A percentile compares a stretch with the other conserved stretches of the same genome.
Evolutionary conservation across 768 basidiomycete species (phyloP).

Genomic region (Tricholoma hemisulphureum): DNA sequence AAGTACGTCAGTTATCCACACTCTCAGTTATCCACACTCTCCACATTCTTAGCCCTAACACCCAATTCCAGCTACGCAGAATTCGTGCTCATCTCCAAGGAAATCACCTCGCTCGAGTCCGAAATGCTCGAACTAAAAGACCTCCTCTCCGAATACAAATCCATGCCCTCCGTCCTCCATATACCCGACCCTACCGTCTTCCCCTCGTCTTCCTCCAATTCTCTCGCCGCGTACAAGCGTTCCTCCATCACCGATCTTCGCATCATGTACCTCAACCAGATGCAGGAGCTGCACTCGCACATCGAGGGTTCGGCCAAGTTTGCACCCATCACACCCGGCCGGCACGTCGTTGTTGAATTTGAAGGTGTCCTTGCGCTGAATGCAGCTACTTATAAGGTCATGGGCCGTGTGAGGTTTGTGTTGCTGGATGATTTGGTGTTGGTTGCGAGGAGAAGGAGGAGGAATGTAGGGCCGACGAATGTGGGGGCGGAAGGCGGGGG

Average conservation of each 20-base stretch:
- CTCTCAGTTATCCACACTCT: not conserved
- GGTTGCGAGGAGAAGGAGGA: constrained; percentile 74
- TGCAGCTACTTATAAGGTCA: constrained; percentile 91
- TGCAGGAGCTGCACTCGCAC: constrained; percentile 84
- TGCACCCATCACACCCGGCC: constrained; percentile 84
- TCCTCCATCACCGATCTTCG: constrained; percentile 96
- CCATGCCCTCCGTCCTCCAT: constrained; percentile 89
- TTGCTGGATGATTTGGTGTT: constrained; percentile 89
- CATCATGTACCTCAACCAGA: constrained; percentile 91
- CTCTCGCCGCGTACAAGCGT: constrained; percentile 52
- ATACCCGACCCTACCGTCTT: constrained; percentile 78
- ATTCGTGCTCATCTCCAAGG: constrained; percentile 95
- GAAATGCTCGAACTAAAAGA: constrained; percentile 98
- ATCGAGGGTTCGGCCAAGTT: constrained; percentile 97
- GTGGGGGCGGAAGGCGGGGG: constrained; percentile 33
- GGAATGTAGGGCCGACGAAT: constrained; percentile 45
- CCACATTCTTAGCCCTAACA: constrained; percentile 4
- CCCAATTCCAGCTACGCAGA: constrained; percentile 76
- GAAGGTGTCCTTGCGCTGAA: constrained; percentile 83
- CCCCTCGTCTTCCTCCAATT: constrained; percentile 41
- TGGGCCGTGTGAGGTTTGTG: constrained; percentile 85
- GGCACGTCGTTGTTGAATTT: constrained; percentile 87
- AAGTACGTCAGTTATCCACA: constrained; percentile 50
- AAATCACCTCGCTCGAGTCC: constrained; percentile 93
- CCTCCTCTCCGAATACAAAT: constrained; percentile 90